A percentile compares a stretch with the other conserved stretches of the same genome.
Evolutionary conservation across 805 yeast species (phyloP).

Genomic region (Limtongia smithiae): DNA sequence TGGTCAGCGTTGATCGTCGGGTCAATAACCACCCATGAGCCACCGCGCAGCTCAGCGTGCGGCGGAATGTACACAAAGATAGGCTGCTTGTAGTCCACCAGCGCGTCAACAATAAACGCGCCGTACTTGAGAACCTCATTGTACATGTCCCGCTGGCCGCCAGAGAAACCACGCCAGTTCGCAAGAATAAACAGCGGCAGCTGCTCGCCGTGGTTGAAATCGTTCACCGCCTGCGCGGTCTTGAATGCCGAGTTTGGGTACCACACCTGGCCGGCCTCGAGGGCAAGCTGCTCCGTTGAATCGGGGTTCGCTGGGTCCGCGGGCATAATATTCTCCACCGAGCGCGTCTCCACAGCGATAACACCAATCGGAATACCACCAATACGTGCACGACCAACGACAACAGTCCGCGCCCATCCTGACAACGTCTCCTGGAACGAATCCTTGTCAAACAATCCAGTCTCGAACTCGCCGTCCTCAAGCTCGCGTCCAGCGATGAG

Average conservation of each 20-base stretch:
- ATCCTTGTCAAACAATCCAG: constrained; percentile 85
- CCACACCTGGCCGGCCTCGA: constrained; percentile 99
- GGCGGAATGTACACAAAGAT: constrained; percentile 97
- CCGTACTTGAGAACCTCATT: constrained; percentile 97
- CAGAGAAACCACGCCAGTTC: constrained; percentile 99
- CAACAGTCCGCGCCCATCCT: constrained; percentile 99
- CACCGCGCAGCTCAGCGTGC: constrained; percentile 97
- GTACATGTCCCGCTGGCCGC: constrained; percentile 99
- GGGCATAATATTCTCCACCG: constrained; percentile 84
- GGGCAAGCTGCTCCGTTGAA: constrained; percentile 79
- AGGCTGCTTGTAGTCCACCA: constrained; percentile 94
- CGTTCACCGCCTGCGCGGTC: constrained; percentile 97
- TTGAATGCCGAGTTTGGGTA: constrained; percentile 98
- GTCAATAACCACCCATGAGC: constrained; percentile 99
- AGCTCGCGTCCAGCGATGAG: constrained; percentile 78
- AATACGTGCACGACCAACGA: constrained; percentile 96
- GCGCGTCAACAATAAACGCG: constrained; percentile 93
- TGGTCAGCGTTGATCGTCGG: constrained; percentile 94
- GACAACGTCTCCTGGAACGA: constrained; percentile 95
- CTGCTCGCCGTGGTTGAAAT: constrained; percentile 97
- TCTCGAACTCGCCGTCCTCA: constrained; percentile 65
- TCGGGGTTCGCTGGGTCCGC: constrained; percentile 99
- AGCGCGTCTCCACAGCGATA: constrained; percentile 90
- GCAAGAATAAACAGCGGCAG: constrained; percentile 96
- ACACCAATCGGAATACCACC: constrained; percentile 99